Base-by-base conservation (phyloP, 2,329 filamentous ascomycete genomes). In the Ophiocordyceps unilateralis region DNA sequence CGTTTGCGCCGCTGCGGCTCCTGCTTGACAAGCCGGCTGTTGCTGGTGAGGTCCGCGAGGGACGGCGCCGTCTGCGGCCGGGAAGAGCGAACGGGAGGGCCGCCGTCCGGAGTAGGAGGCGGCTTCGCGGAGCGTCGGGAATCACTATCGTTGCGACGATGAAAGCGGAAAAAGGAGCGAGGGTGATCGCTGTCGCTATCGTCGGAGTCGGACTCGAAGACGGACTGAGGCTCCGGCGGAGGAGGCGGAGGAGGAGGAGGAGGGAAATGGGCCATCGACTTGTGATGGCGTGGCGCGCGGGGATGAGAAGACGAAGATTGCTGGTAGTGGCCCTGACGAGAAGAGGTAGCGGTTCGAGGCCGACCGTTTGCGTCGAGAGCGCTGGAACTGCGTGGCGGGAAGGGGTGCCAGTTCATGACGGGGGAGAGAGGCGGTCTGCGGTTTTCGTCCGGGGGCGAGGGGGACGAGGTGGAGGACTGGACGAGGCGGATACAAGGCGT, bases 141-240 rank as follows among this genome's bases (percentile, higher is more conserved):
- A 22, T 63, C 61, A 42, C 55, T 58, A 12, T 53, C 50, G n/a
- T 58, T 55, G 14, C 62, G 58, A 44, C 55, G 59, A 47, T 64
- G 61, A 45, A 72, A 62, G 17, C 64, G 62, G 39, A 67, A 66
- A 43, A 69, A 66, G 17, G 66, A 57, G n/a, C 50, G 49, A 41
- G 54, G 30, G 3, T 34, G 12, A 14, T 15, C 46, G 6, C 58
- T 54, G 7, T 51, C 53, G 39, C 68, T 65, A 14, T 54, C 55
- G 45, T 72, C 67, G 4, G 64, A 64, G 50, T 71, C 67, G 14
- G 60, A 50, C 38, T 72, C 69, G 46, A 72, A 72, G 21, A 71
- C 63, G 2, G 68, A 72, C n/a, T 50, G 48, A 12, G 51, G 51
- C 36, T 62, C 53, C 10, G 51, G 48, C 41, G 51, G 14, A 5